These are phyloP conservation scores for Chlorociboria aeruginascens DNA, from an alignment of 495 filamentous ascomycete genomes.

Conservation along the genomic window DNA sequence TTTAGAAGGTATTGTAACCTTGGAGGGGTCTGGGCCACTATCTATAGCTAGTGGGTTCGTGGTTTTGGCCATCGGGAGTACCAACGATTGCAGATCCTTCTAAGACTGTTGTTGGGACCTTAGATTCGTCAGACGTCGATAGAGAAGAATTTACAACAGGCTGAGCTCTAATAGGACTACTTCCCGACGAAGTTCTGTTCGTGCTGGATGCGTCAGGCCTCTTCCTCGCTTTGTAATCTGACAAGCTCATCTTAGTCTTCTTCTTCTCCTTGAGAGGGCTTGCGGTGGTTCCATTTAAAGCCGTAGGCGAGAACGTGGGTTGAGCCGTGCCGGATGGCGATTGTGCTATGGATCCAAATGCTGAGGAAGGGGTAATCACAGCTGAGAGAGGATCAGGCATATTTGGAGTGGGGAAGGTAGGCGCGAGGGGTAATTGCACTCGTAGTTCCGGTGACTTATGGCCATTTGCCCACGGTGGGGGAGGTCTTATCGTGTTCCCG, in stretches of 20 bases:
- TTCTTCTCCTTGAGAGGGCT: slow-evolving; percentile 49
- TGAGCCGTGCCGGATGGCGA: slow-evolving; percentile 36
- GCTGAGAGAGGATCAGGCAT: slow-evolving; percentile 12
- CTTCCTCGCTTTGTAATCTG: slow-evolving; percentile 51
- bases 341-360: slow-evolving; percentile 31
- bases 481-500: slow-evolving; percentile 15
- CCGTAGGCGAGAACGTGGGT: slow-evolving; percentile 30
- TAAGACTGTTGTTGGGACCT: slow-evolving; percentile 1
- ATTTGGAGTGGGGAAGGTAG: slow-evolving; percentile 26
- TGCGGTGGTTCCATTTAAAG: slow-evolving; percentile 31
- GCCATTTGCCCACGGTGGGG: slow-evolving; percentile 13
- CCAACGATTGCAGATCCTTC: slow-evolving; percentile 13
- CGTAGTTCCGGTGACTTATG: slow-evolving; percentile 29
- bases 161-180: slow-evolving; percentile 7
- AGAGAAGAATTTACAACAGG: slow-evolving; percentile 10
- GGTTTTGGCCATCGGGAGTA: slow-evolving; percentile 9
- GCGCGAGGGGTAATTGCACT: slow-evolving; percentile 35
- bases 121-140: slow-evolving; percentile 13
- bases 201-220: slow-evolving; percentile 20
- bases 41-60: slow-evolving; percentile 1
- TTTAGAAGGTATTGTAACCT: slow-evolving; percentile 6
- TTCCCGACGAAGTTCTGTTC: slow-evolving; percentile 9
- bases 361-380: slow-evolving; percentile 29
- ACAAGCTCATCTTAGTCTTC: slow-evolving; percentile 48
- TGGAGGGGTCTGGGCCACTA: slow-evolving; percentile 2